phyloP scores from a whole-genome alignment of 768 basidiomycete genomes.

The Hydnomerulius pinastri region DNA sequence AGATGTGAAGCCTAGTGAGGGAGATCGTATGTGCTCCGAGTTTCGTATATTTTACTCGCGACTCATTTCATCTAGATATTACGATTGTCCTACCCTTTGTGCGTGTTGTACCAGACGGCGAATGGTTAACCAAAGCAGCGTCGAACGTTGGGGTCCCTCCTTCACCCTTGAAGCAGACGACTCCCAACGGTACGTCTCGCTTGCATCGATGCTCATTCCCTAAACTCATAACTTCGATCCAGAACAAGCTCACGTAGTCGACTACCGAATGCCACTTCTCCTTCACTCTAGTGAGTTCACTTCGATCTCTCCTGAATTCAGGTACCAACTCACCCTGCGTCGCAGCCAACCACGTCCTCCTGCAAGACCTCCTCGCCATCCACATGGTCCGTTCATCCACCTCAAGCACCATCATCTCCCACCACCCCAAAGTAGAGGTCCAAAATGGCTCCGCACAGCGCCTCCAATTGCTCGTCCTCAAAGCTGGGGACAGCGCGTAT shows the following conservation, averaged over 20 bases:
- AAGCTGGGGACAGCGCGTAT: conserved; percentile 6
- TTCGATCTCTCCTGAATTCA: background rate
- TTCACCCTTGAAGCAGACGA: background rate
- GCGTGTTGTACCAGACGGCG: conserved; percentile 31
- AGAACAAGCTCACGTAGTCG: conserved; percentile 21
- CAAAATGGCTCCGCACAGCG: conserved; percentile 1
- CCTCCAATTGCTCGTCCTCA: conserved; percentile 9
- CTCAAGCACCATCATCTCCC: conserved; percentile 13
- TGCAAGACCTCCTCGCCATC: conserved; percentile 46
- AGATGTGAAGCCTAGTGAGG: conserved; percentile 36
- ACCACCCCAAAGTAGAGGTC: conserved; percentile 2
- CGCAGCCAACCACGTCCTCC: conserved; percentile 7
- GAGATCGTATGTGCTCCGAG: conserved; percentile 55
- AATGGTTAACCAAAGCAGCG: background rate
- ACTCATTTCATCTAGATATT: conserved; percentile 47
- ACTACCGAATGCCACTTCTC: conserved; percentile 46
- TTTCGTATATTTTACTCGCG: too few species aligned
- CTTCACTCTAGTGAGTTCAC: conserved; percentile 27
- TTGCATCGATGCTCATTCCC: background rate
- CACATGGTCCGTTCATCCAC: conserved; percentile 42
- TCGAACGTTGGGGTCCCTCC: background rate
- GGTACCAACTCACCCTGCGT: background rate
- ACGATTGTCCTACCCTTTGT: conserved; percentile 52
- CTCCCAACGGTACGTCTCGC: background rate
- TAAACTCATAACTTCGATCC: background rate